phyloP scores from a whole-genome alignment of 306 rosid genomes.

The Pachyrhizus erosus region DNA sequence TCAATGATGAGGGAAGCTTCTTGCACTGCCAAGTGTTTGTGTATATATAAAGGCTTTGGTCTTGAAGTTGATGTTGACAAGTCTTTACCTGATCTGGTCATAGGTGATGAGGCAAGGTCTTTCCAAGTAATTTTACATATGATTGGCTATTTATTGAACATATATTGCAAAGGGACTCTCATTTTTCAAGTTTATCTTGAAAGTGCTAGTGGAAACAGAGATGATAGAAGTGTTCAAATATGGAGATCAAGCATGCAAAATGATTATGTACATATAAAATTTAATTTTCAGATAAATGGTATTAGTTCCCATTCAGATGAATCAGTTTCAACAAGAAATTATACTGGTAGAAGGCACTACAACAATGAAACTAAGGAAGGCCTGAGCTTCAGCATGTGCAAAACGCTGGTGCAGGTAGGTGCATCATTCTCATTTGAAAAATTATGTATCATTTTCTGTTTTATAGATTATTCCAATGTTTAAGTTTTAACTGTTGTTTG shows the following conservation, averaged over 20 bases:
- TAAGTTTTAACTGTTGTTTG: not conserved
- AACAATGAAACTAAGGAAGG: conserved; percentile 58
- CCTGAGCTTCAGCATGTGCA: conserved; percentile 74
- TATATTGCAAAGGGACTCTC: conserved; percentile 52
- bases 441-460: not conserved
- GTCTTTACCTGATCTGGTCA: conserved; percentile 68
- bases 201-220: conserved; percentile 51
- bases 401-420: conserved; percentile 69
- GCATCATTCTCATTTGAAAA: conserved; percentile 3
- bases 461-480: not conserved
- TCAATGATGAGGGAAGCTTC: conserved; percentile 75
- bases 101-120: conserved; percentile 78
- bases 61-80: conserved; percentile 67
- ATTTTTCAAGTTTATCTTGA: conserved; percentile 53
- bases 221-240: conserved; percentile 47
- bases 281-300: conserved; percentile 63
- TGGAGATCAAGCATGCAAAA: conserved; percentile 59
- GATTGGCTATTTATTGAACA: conserved; percentile 64
- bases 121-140: conserved; percentile 83
- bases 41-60: conserved; percentile 64
- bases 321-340: conserved; percentile 45
- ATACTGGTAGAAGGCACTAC: conserved; percentile 46
- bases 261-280: conserved; percentile 56
- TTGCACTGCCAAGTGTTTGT: conserved; percentile 75
- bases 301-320: conserved; percentile 46